Conservation (phyloP, 352 stramenopile genomes). For the Phytophthora ramorum region DNA sequence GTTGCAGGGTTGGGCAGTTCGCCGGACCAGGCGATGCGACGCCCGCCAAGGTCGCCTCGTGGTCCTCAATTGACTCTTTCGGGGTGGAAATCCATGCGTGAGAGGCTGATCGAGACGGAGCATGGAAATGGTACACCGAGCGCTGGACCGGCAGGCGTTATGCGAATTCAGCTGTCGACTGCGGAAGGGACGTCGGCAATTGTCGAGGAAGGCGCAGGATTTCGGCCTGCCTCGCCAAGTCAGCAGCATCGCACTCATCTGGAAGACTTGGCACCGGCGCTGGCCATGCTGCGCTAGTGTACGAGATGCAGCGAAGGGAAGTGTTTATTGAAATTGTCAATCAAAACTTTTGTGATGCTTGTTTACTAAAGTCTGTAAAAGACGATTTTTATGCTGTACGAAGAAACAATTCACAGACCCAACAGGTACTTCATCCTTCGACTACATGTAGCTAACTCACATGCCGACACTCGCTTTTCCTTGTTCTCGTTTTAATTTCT, state of each 20-base stretch:
- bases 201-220: conserved; percentile 33
- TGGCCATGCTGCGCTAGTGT: conserved; percentile 23
- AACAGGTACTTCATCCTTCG: too few species aligned
- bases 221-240: conserved; percentile 25
- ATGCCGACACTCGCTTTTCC: too few species aligned
- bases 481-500: too few species aligned
- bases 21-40: not conserved
- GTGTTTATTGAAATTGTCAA: too few species aligned
- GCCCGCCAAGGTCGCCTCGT: conserved; percentile 10
- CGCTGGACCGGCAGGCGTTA: conserved; percentile 24
- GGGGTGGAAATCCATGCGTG: conserved; percentile 42
- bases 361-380: not conserved
- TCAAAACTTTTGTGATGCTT: not conserved
- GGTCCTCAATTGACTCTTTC: conserved; percentile 34
- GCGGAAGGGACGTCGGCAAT: conserved; percentile 15
- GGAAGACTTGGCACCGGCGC: conserved; percentile 13
- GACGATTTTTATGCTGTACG: too few species aligned
- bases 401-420: too few species aligned
- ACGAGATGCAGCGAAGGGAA: not conserved
- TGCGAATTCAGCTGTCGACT: conserved; percentile 27
- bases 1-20: conserved; percentile 7
- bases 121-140: conserved; percentile 21
- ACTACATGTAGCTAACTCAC: too few species aligned
- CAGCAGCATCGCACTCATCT: conserved; percentile 3
- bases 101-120: conserved; percentile 43